Conservation (phyloP, 345 rosid species). For the Triadica sebifera region DNA sequence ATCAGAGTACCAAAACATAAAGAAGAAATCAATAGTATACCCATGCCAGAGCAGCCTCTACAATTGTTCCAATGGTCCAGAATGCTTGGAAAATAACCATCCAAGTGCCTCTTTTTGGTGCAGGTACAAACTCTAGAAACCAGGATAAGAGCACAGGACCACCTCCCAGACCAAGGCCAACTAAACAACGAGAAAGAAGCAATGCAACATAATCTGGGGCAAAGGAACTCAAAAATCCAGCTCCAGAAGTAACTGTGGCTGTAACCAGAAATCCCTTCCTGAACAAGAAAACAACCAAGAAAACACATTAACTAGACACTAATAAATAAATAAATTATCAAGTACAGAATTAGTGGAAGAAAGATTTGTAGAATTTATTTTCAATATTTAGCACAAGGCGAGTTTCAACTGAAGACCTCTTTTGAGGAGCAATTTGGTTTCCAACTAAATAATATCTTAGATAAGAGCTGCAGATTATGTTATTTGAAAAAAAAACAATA, state of each 20-base stretch:
- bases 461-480: too few relatives aligned
- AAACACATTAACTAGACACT: neutral
- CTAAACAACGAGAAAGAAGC: constrained; percentile 63
- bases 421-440: neutral
- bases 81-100: constrained; percentile 83
- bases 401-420: neutral
- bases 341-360: neutral
- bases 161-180: constrained; percentile 93
- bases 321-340: neutral
- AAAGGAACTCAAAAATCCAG: constrained; percentile 81
- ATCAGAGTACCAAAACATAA: constrained; percentile 10
- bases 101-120: constrained; percentile 88
- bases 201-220: constrained; percentile 61
- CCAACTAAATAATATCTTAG: neutral
- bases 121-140: constrained; percentile 91
- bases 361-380: neutral
- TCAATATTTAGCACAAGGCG: neutral
- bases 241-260: constrained; percentile 63
- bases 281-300: constrained; percentile 17
- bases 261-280: constrained; percentile 90
- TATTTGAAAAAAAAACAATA: too few relatives aligned
- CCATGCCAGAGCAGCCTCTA: constrained; percentile 90
- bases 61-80: constrained; percentile 82
- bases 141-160: constrained; percentile 88
- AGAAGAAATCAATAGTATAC: constrained; percentile 34